A percentile compares a stretch with the other conserved stretches of the same genome.
These are phyloP conservation scores for Ramularia collo-cygni DNA, from an alignment of 2,329 filamentous ascomycete genomes.

Conservation along the genomic window DNA sequence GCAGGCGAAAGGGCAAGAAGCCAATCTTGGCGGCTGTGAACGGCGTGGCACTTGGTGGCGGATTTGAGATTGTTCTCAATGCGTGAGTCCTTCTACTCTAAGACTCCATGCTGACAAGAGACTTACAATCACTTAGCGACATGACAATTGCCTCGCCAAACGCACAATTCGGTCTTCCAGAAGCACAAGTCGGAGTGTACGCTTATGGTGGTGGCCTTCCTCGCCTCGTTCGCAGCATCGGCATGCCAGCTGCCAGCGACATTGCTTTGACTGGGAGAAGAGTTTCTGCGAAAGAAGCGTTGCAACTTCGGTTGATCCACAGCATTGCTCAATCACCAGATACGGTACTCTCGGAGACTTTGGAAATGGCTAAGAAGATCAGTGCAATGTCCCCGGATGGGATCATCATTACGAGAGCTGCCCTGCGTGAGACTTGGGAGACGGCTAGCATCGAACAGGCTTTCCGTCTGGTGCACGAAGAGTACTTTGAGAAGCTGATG, in stretches of 20 bases:
- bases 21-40: constrained; percentile 53
- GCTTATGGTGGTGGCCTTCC: constrained; percentile 47
- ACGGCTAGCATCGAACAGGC: constrained; percentile 34
- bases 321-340: constrained; percentile 30
- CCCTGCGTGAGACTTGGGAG: constrained; percentile 33
- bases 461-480: constrained; percentile 36
- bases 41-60: constrained; percentile 49
- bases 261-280: constrained; percentile 43
- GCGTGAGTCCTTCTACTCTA: constrained; percentile 33
- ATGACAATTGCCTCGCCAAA: constrained; percentile 46
- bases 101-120: too few species aligned
- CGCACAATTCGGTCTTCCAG: constrained; percentile 46
- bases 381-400: constrained; percentile 30
- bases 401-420: constrained; percentile 33
- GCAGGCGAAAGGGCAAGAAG: constrained; percentile 50
- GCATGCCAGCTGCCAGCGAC: constrained; percentile 44
- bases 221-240: constrained; percentile 43
- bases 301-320: constrained; percentile 35
- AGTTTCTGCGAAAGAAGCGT: constrained; percentile 39
- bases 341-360: constrained; percentile 28
- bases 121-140: constrained; percentile 29
- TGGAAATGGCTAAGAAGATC: constrained; percentile 29
- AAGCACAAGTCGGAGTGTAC: constrained; percentile 47
- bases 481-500: constrained; percentile 35
- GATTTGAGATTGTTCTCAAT: constrained; percentile 50